phyloP scores from a whole-genome alignment of 352 stramenopile species.

The Phytophthora boehmeriae region DNA sequence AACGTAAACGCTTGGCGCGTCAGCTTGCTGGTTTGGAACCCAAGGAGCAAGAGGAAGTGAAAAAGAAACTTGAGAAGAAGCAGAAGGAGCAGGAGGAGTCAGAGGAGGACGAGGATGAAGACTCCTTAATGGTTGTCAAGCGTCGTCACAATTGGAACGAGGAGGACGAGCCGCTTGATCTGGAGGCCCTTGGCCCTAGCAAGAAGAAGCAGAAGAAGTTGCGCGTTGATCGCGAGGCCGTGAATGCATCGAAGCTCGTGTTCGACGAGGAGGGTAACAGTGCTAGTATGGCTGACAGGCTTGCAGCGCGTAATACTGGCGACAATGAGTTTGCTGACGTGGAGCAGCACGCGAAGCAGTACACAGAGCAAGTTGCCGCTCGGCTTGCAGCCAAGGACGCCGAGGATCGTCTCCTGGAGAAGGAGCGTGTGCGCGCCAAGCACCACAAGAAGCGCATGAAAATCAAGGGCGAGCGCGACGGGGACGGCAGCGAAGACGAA shows the following conservation, averaged over 20 bases:
- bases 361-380: constrained; percentile 66
- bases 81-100: constrained; percentile 35
- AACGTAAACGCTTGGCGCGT: constrained; percentile 91
- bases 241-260: constrained; percentile 86
- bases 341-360: constrained; percentile 65
- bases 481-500: constrained; percentile 29
- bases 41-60: constrained; percentile 37
- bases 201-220: constrained; percentile 92
- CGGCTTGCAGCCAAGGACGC: constrained; percentile 80
- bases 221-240: constrained; percentile 66
- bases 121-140: constrained; percentile 94
- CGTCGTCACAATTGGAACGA: constrained; percentile 85
- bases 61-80: constrained; percentile 35
- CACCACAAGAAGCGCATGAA: constrained; percentile 90
- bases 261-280: constrained; percentile 96
- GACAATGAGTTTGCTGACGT: constrained; percentile 68
- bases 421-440: constrained; percentile 89
- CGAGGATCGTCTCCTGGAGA: constrained; percentile 81
- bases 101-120: constrained; percentile 77
- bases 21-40: constrained; percentile 55
- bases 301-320: constrained; percentile 51
- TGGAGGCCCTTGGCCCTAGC: constrained; percentile 57
- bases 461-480: constrained; percentile 75
- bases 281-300: constrained; percentile 61
- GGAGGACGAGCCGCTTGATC: constrained; percentile 55